These are phyloP conservation scores for Fusarium lyarnte DNA, from an alignment of 2,329 filamentous ascomycete species.

Conservation along the genomic window DNA sequence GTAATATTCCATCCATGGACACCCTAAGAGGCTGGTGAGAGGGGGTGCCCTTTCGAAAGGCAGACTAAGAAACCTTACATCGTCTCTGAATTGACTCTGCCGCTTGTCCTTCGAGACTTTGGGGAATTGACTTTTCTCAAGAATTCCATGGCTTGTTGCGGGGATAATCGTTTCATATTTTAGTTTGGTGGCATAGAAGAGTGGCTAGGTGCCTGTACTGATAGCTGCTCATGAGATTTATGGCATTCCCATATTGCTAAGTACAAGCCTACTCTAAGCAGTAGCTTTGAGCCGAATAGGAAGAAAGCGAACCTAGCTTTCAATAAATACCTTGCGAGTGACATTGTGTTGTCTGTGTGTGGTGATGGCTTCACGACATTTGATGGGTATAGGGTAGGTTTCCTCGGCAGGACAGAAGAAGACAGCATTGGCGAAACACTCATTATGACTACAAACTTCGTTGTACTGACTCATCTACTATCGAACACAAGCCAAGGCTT, in stretches of 20 bases:
- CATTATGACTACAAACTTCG: background rate
- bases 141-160: background rate
- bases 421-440: background rate
- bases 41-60: background rate
- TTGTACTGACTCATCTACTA: background rate
- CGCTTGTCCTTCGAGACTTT: background rate
- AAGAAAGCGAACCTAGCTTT: background rate
- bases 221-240: background rate
- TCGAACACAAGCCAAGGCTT: background rate
- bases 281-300: too few relatives aligned
- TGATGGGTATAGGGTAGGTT: background rate
- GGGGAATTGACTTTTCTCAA: conserved; percentile 16
- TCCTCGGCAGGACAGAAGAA: too few relatives aligned
- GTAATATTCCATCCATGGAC: background rate
- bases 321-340: background rate
- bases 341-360: background rate
- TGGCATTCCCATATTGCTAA: background rate
- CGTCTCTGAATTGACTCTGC: background rate
- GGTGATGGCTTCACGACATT: background rate
- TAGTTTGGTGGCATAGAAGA: background rate
- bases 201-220: background rate
- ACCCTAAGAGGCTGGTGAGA: background rate
- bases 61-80: conserved; percentile 2
- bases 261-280: background rate
- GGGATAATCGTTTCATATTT: background rate